phyloP scores from a whole-genome alignment of 192 early-diverging fungal species.

The Chytriomyces confervae region DNA sequence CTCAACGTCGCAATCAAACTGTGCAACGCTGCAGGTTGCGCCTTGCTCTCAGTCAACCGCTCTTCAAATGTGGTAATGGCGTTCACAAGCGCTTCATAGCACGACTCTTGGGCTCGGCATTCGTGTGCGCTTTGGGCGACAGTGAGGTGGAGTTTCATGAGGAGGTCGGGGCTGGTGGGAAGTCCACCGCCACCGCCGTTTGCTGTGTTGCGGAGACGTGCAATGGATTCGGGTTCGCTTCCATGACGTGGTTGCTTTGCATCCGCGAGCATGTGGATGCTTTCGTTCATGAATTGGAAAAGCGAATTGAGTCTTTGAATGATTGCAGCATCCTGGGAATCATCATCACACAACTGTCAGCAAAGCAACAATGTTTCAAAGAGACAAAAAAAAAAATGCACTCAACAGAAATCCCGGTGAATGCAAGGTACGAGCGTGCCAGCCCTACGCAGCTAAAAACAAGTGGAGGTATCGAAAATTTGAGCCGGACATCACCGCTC shows the following conservation, averaged over 20 bases:
- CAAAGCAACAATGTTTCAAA: background rate
- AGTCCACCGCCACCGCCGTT: background rate
- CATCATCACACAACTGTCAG: conserved; percentile 1
- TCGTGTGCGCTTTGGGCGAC: conserved; percentile 88
- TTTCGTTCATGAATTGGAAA: conserved; percentile 89
- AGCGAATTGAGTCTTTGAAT: conserved; percentile 66
- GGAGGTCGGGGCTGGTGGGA: conserved; percentile 55
- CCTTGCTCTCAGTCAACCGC: conserved; percentile 88
- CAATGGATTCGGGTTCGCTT: background rate
- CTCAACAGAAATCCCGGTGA: conserved; percentile 14
- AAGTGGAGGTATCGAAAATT: conserved; percentile 91
- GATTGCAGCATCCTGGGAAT: conserved; percentile 37
- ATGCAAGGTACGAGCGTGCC: conserved; percentile 53
- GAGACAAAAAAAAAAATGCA: background rate
- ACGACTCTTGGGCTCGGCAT: conserved; percentile 87
- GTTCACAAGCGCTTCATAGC: conserved; percentile 95
- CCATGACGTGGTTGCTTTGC: conserved; percentile 5
- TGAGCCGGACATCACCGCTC: conserved; percentile 87
- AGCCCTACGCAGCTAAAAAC: conserved; percentile 73
- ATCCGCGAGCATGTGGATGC: conserved; percentile 71
- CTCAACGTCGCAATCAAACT: conserved; percentile 83
- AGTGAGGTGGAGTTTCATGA: conserved; percentile 84
- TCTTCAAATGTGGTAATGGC: conserved; percentile 98
- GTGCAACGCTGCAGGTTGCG: conserved; percentile 88
- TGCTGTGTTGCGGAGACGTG: background rate